A percentile compares a stretch with the other conserved stretches of the same genome.
Conservation (phyloP, 2,329 filamentous ascomycete genomes). For the Hypoxylon sp. region DNA sequence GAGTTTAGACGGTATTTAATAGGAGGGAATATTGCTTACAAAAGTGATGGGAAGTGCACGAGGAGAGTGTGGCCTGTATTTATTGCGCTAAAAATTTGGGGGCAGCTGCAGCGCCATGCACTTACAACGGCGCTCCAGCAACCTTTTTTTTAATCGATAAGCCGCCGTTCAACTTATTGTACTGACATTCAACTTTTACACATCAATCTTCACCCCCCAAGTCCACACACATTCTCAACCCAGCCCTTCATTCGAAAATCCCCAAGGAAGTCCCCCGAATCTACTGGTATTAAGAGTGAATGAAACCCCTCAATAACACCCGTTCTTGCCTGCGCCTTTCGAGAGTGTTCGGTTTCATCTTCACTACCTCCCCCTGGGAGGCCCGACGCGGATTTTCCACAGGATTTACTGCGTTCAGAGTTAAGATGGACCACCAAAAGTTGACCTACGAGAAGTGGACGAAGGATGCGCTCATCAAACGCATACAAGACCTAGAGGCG, state of each 20-base stretch:
- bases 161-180: slow-evolving; percentile 15
- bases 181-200: slow-evolving; percentile 28
- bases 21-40: neutral
- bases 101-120: neutral
- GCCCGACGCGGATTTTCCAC: slow-evolving; percentile 47
- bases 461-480: slow-evolving; percentile 75
- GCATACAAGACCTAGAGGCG: slow-evolving; percentile 77
- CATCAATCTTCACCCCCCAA: slow-evolving; percentile 2
- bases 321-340: slow-evolving; percentile 46
- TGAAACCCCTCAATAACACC: slow-evolving; percentile 45
- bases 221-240: neutral
- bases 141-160: slow-evolving; percentile 50
- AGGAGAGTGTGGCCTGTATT: slow-evolving; percentile 11
- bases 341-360: slow-evolving; percentile 33
- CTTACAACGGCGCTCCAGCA: neutral
- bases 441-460: slow-evolving; percentile 76
- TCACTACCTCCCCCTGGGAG: slow-evolving; percentile 30
- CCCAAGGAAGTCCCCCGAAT: neutral
- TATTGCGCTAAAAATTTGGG: slow-evolving; percentile 13
- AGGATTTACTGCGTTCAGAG: slow-evolving; percentile 24
- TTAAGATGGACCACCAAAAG: slow-evolving; percentile 50
- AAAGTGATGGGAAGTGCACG: slow-evolving; percentile 8
- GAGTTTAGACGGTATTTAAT: neutral
- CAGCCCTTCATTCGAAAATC: neutral
- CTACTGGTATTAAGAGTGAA: slow-evolving; percentile 38